Conservation (phyloP, 2,329 filamentous ascomycete genomes). For the Fusarium newnesense region DNA sequence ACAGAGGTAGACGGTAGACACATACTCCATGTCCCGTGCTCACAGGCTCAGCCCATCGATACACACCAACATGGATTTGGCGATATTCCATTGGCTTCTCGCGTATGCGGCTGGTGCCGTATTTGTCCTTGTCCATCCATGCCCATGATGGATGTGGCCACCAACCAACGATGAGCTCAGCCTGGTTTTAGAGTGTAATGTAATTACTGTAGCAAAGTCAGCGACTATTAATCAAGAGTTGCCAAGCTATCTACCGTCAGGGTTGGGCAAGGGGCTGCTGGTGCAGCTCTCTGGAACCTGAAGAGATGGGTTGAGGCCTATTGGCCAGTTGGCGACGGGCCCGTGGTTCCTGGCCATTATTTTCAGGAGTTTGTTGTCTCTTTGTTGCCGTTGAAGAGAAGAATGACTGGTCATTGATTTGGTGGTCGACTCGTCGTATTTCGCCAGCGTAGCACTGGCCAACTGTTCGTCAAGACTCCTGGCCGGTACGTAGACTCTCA, state of each 20-base stretch:
- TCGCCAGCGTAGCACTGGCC: constrained; percentile 41
- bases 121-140: constrained; percentile 17
- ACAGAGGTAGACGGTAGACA: not conserved
- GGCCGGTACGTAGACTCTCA: constrained; percentile 7
- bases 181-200: not conserved
- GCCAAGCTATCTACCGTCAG: constrained; percentile 22
- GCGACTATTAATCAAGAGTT: constrained; percentile 8
- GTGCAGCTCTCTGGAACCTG: constrained; percentile 24
- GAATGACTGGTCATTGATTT: constrained; percentile 32
- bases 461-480: constrained; percentile 40
- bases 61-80: constrained; percentile 34
- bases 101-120: constrained; percentile 27
- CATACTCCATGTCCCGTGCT: constrained; percentile 31
- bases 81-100: constrained; percentile 33
- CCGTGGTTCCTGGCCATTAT: constrained; percentile 15
- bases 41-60: constrained; percentile 34
- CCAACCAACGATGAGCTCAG: constrained; percentile 21
- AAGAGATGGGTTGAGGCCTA: constrained; percentile 21
- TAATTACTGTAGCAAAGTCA: constrained; percentile 2
- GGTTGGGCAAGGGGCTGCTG: constrained; percentile 24
- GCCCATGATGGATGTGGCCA: not conserved
- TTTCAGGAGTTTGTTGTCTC: not conserved
- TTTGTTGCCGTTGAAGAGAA: not conserved
- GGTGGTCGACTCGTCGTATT: constrained; percentile 39
- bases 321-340: constrained; percentile 34